Evolutionary conservation across 805 yeast species (phyloP).

Genomic region (Suhomyces prunicola): DNA sequence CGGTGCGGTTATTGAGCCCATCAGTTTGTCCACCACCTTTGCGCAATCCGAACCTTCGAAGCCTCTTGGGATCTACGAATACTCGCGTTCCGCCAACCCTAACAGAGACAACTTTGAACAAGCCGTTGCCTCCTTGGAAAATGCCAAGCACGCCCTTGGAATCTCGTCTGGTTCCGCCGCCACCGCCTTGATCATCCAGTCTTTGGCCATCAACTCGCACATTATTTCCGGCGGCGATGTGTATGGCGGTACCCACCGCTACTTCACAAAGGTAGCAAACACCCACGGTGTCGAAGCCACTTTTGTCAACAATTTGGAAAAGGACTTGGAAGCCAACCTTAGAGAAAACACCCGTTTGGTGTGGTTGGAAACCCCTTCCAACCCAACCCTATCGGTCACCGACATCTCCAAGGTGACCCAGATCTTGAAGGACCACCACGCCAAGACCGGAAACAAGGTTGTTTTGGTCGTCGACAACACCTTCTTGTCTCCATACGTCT

Average conservation of each 20-base stretch:
- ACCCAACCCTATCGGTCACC: slow-evolving; percentile 80
- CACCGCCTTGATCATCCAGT: slow-evolving; percentile 73
- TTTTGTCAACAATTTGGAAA: slow-evolving; percentile 62
- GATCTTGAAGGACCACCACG: slow-evolving; percentile 46
- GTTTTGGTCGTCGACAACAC: slow-evolving; percentile 82
- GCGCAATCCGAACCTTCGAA: slow-evolving; percentile 75
- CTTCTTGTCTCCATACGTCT: slow-evolving; percentile 81
- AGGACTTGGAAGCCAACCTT: slow-evolving; percentile 55
- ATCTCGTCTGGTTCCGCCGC: slow-evolving; percentile 85
- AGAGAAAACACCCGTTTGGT: slow-evolving; percentile 67
- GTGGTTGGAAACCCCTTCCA: slow-evolving; percentile 88
- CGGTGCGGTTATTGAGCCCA: slow-evolving; percentile 85
- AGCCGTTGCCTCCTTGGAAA: slow-evolving; percentile 76
- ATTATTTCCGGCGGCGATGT: slow-evolving; percentile 81
- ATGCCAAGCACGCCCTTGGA: slow-evolving; percentile 72
- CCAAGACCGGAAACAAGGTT: slow-evolving; percentile 48
- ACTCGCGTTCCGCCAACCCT: slow-evolving; percentile 83
- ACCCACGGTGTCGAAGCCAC: slow-evolving; percentile 71
- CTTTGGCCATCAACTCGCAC: slow-evolving; percentile 68
- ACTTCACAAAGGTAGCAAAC: slow-evolving; percentile 80
- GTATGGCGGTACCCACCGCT: slow-evolving; percentile 89
- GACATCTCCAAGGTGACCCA: slow-evolving; percentile 63
- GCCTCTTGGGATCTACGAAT: slow-evolving; percentile 78
- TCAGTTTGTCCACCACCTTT: slow-evolving; percentile 80
- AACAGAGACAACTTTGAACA: slow-evolving; percentile 78